Percentiles rank a stretch among this genome's conserved stretches.
Conservation (phyloP, 345 rosid genomes). For the Citrus reticulata region DNA sequence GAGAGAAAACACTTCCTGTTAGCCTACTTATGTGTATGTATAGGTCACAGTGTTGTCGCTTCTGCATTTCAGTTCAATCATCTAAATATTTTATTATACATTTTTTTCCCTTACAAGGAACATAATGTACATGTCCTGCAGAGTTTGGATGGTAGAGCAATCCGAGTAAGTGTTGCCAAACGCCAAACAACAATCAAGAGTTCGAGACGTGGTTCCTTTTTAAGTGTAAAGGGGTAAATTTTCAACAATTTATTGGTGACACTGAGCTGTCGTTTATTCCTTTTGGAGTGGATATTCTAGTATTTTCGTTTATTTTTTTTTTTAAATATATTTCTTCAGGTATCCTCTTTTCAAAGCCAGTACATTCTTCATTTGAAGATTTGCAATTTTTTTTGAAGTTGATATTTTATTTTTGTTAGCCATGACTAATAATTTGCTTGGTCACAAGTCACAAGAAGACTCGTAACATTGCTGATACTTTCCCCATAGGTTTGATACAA, state of each 20-base stretch:
- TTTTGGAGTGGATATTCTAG: background rate
- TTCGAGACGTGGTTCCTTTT: conserved; percentile 18
- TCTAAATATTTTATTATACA: background rate
- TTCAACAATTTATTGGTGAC: background rate
- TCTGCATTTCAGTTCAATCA: background rate
- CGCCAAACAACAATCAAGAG: conserved; percentile 30
- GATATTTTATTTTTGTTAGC: too few species aligned
- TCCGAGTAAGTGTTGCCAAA: conserved; percentile 43
- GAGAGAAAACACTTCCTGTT: background rate
- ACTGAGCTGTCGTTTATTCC: background rate
- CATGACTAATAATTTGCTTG: too few species aligned
- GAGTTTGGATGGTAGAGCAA: conserved; percentile 47
- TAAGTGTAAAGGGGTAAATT: background rate
- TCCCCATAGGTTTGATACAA: background rate
- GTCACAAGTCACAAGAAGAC: too few species aligned
- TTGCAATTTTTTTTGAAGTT: background rate
- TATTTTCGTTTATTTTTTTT: too few species aligned
- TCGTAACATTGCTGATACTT: background rate
- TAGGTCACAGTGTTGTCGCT: background rate
- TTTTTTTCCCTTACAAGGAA: background rate
- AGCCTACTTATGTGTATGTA: background rate
- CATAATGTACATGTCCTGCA: background rate
- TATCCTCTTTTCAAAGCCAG: background rate
- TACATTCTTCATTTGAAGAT: background rate
- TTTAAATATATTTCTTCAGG: too few species aligned